These are phyloP conservation scores for Pseudovirgaria hyperparasitica DNA, from an alignment of 2,329 filamentous ascomycete species.

Conservation along the genomic window DNA sequence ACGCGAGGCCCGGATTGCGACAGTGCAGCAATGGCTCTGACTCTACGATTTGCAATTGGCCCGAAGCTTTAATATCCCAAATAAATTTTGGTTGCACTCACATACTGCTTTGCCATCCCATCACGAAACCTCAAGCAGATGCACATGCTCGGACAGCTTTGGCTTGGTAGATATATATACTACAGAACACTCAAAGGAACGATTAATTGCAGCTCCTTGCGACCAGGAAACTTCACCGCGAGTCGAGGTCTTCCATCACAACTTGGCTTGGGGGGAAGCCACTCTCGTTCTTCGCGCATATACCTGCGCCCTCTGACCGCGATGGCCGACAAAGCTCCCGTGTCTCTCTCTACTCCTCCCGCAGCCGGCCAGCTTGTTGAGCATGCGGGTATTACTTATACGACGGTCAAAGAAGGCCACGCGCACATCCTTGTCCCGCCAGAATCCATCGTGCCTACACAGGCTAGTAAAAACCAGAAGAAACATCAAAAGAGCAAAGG, in stretches of 20 bases:
- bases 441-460: constrained; percentile 33
- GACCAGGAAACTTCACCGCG: too few species aligned
- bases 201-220: too few species aligned
- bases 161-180: too few species aligned
- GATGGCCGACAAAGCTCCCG: constrained; percentile 2
- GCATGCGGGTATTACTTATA: constrained; percentile 42
- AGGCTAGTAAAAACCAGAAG: constrained; percentile 34
- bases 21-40: too few species aligned
- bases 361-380: constrained; percentile 17
- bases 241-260: background rate
- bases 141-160: too few species aligned
- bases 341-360: constrained; percentile 16
- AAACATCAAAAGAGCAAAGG: constrained; percentile 20
- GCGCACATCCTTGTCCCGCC: constrained; percentile 54
- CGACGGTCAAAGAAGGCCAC: constrained; percentile 52
- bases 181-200: too few species aligned
- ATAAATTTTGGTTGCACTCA: too few species aligned
- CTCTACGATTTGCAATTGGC: too few species aligned
- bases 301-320: background rate
- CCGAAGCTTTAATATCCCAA: too few species aligned
- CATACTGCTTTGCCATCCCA: too few species aligned
- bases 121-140: too few species aligned
- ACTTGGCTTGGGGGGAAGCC: background rate
- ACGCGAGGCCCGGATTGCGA: too few species aligned
- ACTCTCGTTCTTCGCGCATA: background rate